Conservation (phyloP, 768 basidiomycete species). For the Baorangia bicolor region DNA sequence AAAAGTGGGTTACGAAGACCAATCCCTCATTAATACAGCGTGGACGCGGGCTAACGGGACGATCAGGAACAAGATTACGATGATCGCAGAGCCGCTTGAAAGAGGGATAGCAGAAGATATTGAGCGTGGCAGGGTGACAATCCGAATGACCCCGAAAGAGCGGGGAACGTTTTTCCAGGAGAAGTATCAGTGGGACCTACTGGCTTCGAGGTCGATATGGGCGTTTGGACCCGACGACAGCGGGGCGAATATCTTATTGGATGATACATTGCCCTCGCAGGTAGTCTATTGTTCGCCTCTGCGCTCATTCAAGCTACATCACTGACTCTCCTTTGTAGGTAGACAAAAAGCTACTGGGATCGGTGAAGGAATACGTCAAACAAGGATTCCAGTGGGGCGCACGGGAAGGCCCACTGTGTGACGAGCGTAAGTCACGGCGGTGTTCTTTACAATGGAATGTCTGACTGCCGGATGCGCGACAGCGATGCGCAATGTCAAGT, state of each 20-base stretch:
- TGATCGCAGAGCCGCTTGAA: slow-evolving; percentile 98
- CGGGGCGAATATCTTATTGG: slow-evolving; percentile 90
- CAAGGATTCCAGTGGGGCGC: slow-evolving; percentile 99
- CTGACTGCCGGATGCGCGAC: background rate
- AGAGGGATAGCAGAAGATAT: slow-evolving; percentile 95
- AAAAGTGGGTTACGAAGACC: slow-evolving; percentile 63
- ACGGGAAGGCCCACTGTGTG: slow-evolving; percentile 95
- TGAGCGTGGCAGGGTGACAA: slow-evolving; percentile 88
- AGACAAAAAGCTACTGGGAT: slow-evolving; percentile 87
- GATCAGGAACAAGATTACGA: slow-evolving; percentile 91
- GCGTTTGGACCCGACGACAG: slow-evolving; percentile 97
- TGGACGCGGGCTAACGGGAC: slow-evolving; percentile 13
- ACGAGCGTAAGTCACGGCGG: slow-evolving; percentile 81
- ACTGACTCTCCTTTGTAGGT: slow-evolving; percentile 46
- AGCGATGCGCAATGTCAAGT: slow-evolving; percentile 99
- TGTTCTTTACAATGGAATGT: background rate
- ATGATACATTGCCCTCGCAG: slow-evolving; percentile 95
- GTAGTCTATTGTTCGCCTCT: slow-evolving; percentile 37
- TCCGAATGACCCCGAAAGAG: slow-evolving; percentile 94
- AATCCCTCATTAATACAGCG: slow-evolving; percentile 1
- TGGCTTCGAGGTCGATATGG: slow-evolving; percentile 98
- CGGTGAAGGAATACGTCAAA: slow-evolving; percentile 93
- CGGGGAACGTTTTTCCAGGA: slow-evolving; percentile 94
- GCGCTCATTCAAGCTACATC: background rate
- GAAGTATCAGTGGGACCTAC: slow-evolving; percentile 97